phyloP scores from a whole-genome alignment of 257 asterid genomes.

The Ligustrum vulgare region DNA sequence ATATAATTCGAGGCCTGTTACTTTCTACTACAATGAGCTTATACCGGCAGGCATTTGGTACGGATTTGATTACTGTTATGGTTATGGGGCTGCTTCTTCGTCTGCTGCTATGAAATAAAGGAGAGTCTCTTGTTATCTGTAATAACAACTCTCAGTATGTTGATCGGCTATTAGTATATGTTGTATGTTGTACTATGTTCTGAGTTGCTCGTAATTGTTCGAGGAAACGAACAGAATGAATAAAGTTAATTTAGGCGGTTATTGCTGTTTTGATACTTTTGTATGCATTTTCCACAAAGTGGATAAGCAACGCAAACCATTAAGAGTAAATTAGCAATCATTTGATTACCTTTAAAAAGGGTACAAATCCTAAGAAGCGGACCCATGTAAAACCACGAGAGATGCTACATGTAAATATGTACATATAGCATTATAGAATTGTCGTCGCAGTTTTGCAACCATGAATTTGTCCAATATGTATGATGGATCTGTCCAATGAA shows the following conservation, averaged over 20 bases:
- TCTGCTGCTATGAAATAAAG: constrained; percentile 24
- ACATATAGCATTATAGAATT: no score
- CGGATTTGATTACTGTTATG: constrained; percentile 64
- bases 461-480: no score
- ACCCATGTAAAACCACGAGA: no score
- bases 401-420: no score
- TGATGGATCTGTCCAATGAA: constrained; percentile 11
- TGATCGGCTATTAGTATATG: neutral
- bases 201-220: neutral
- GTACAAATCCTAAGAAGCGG: no score
- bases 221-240: neutral
- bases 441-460: no score
- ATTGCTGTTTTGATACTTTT: neutral
- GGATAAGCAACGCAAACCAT: no score
- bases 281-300: neutral
- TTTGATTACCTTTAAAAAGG: neutral
- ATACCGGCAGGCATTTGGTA: constrained; percentile 75
- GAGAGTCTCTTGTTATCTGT: neutral
- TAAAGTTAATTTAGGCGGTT: neutral
- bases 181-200: neutral
- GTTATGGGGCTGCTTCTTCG: constrained; percentile 32
- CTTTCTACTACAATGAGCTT: constrained; percentile 61
- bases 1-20: constrained; percentile 46
- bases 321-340: neutral
- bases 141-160: neutral